Evolutionary conservation across 1,139 yeast genomes (phyloP), one percentile per base, ranked within the genome.

Genomic region (Lodderomyces beijingensis): DNA sequence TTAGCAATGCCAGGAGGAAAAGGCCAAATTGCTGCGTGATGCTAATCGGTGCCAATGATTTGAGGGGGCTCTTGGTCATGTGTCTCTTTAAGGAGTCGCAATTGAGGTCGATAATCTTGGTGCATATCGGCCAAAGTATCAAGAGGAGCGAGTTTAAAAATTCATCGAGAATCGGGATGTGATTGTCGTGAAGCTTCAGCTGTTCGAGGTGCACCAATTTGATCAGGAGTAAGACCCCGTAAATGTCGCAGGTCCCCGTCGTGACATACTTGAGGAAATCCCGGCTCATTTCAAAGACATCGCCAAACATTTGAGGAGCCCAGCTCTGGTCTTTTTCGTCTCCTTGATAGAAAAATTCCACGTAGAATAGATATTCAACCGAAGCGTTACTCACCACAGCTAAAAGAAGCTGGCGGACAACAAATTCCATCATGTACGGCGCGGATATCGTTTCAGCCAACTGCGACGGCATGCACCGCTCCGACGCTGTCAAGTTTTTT

Each of bases 61-160:
- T 46, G n/a, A n/a, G n/a, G 13, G 20, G 40, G 43, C 49, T 39
- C 23, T 50, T 37, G 28, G 53, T 41, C 4, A 57, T 37, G 23
- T 43, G 32, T 40, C 46, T 54, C 65, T 74, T 65, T 55, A 88
- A 62, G 18, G 77, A 73, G 15, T 81, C 87, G 50, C 94, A 81
- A 47, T 88, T 86, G 30, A 74, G 59, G 53, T 88, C 96, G 33
- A 88, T 71, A 25, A 85, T 65, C 32, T 66, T 70, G 47, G 91
- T 94, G 49, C 88, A 84, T 38, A 75, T 78, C 1, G 96, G 96
- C 96, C 96, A 89, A 26, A 89, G 60, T 1, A 70, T 53, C 30
- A 85, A 70, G 38, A 82, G 57, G 40, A 84, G 76, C 9, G 78
- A 67, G 49, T 84, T 81, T 40, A 86, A 63, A 51, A 84, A 85